phyloP scores from a whole-genome alignment of 345 rosid genomes.

The Rhizophora mangle region DNA sequence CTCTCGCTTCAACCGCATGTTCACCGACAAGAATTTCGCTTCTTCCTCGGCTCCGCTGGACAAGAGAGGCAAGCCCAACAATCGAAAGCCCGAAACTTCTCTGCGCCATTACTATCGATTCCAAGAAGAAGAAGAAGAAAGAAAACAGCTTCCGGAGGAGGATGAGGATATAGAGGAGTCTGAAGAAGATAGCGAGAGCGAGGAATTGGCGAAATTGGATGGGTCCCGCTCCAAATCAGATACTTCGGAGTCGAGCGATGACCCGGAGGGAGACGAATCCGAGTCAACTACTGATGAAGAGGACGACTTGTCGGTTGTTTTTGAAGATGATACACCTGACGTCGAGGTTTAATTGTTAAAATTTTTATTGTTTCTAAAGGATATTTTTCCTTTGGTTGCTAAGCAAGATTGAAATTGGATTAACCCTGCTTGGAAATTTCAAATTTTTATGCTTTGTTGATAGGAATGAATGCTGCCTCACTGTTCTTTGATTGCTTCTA shows the following conservation, averaged over 20 bases:
- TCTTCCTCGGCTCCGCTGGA: constrained; percentile 59
- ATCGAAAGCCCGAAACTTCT: constrained; percentile 29
- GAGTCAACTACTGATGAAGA: constrained; percentile 58
- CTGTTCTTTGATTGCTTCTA: not conserved
- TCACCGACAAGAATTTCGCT: constrained; percentile 56
- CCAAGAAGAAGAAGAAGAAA: constrained; percentile 28
- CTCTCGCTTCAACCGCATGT: constrained; percentile 56
- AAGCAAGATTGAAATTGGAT: not conserved
- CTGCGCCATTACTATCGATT: constrained; percentile 66
- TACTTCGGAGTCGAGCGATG: constrained; percentile 20
- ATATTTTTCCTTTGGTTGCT: not conserved
- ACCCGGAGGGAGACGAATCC: constrained; percentile 31
- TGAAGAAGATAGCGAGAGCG: constrained; percentile 27
- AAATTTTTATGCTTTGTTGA: not conserved
- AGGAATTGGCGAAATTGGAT: constrained; percentile 18
- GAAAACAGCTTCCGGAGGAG: not conserved
- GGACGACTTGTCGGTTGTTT: constrained; percentile 44
- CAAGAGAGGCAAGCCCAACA: constrained; percentile 73
- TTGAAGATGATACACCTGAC: constrained; percentile 50
- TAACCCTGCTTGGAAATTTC: not conserved
- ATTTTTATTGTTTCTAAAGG: not conserved
- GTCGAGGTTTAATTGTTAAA: constrained; percentile 32
- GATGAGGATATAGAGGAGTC: constrained; percentile 7
- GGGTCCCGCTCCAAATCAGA: constrained; percentile 14
- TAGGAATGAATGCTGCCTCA: not conserved